These are phyloP conservation scores for Myxozyma vanderwaltii DNA, from an alignment of 805 yeast species.

Conservation along the genomic window DNA sequence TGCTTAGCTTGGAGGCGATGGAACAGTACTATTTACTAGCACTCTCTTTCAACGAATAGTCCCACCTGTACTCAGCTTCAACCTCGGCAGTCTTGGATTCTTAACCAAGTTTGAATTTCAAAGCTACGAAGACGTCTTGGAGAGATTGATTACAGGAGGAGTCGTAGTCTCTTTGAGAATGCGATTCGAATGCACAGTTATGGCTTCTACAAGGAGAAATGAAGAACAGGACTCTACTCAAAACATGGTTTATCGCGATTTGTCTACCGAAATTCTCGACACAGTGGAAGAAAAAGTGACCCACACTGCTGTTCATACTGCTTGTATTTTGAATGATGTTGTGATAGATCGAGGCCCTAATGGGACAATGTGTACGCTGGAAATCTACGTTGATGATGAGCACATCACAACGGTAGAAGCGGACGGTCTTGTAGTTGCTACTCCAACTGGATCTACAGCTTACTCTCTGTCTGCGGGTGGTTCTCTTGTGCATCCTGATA, in stretches of 20 bases:
- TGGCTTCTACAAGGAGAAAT: conserved; percentile 42
- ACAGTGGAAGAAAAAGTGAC: conserved; percentile 19
- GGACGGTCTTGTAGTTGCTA: conserved; percentile 64
- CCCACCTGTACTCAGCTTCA: conserved; percentile 73
- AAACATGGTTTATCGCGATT: conserved; percentile 6
- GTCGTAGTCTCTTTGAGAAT: conserved; percentile 53
- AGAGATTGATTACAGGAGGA: conserved; percentile 47
- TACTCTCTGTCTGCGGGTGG: conserved; percentile 96
- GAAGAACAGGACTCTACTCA: conserved; percentile 17
- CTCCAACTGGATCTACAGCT: conserved; percentile 86
- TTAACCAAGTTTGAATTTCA: conserved; percentile 58
- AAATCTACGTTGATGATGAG: conserved; percentile 52
- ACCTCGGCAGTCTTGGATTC: conserved; percentile 91
- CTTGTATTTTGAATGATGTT: conserved; percentile 54
- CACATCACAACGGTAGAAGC: conserved; percentile 64
- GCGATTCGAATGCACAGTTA: conserved; percentile 55
- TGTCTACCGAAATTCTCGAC: conserved; percentile 27
- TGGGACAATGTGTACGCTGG: conserved; percentile 54
- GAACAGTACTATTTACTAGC: conserved; percentile 63
- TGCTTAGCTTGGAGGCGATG: conserved; percentile 94
- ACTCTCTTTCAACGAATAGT: conserved; percentile 77
- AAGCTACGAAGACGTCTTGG: conserved; percentile 44
- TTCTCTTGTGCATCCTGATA: conserved; percentile 89
- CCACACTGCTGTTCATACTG: conserved; percentile 39
- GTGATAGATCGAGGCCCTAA: conserved; percentile 57